Percentiles rank a stretch among this genome's conserved stretches.
Conservation (phyloP, 495 filamentous ascomycete genomes). For the Aspergillus bertholletiae region DNA sequence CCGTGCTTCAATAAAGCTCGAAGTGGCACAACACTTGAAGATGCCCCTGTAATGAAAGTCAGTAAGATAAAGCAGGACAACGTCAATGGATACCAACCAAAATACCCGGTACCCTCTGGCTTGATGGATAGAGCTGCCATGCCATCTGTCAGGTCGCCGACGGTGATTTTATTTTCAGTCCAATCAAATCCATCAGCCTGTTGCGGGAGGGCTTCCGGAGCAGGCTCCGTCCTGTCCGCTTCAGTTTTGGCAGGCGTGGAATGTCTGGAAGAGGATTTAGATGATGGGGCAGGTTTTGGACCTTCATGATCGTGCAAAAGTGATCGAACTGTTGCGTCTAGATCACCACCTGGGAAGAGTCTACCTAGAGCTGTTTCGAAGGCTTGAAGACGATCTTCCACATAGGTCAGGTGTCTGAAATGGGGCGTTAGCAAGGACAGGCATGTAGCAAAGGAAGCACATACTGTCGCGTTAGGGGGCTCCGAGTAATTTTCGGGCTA, state of each 20-base stretch:
- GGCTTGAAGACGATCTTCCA: slow-evolving; percentile 45
- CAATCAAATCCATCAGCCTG: slow-evolving; percentile 53
- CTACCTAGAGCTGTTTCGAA: slow-evolving; percentile 44
- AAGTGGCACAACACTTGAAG: slow-evolving; percentile 45
- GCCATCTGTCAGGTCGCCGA: slow-evolving; percentile 46
- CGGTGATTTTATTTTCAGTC: slow-evolving; percentile 44
- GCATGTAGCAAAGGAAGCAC: neutral
- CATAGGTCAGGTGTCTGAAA: slow-evolving; percentile 45
- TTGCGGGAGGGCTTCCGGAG: slow-evolving; percentile 43
- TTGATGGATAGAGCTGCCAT: slow-evolving; percentile 52
- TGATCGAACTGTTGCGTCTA: slow-evolving; percentile 44
- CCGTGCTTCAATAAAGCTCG: slow-evolving; percentile 44
- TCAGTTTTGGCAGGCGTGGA: slow-evolving; percentile 37
- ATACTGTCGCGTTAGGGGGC: slow-evolving; percentile 47
- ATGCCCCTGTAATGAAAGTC: slow-evolving; percentile 28
- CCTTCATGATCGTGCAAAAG: slow-evolving; percentile 40
- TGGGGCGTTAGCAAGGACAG: neutral
- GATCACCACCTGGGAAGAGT: slow-evolving; percentile 42
- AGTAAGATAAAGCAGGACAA: slow-evolving; percentile 5
- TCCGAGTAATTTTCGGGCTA: slow-evolving; percentile 45
- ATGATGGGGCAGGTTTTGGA: slow-evolving; percentile 28
- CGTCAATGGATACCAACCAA: slow-evolving; percentile 28
- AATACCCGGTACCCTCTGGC: slow-evolving; percentile 48
- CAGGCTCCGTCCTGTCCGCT: slow-evolving; percentile 34
- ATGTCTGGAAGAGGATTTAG: slow-evolving; percentile 38